These are phyloP conservation scores for Leucocoprinus birnbaumii DNA, from an alignment of 768 basidiomycete genomes.

Conservation along the genomic window DNA sequence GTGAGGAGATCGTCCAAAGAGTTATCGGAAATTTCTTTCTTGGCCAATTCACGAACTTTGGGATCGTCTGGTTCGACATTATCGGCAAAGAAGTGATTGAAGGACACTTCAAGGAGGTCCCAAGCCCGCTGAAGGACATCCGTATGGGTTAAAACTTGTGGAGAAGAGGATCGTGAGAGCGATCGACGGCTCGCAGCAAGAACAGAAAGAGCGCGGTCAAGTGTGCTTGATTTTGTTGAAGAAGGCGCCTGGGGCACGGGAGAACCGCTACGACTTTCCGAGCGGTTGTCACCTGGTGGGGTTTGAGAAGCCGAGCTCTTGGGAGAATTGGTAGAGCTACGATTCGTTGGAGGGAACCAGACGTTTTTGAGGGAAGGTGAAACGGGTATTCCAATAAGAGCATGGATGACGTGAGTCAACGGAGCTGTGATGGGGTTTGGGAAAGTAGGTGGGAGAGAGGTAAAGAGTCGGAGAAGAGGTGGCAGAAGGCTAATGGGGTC, in stretches of 20 bases:
- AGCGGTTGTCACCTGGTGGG: constrained; percentile 27
- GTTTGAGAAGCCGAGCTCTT: constrained; percentile 32
- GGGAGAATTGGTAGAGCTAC: constrained; percentile 32
- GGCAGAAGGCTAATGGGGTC: constrained; percentile 53
- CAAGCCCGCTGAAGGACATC: constrained; percentile 65
- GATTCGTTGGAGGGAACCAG: constrained; percentile 56
- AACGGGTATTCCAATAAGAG: constrained; percentile 77
- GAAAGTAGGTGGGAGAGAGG: constrained; percentile 57
- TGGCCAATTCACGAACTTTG: constrained; percentile 50
- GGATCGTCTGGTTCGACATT: constrained; percentile 60
- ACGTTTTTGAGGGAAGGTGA: constrained; percentile 46
- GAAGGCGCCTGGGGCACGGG: constrained; percentile 29
- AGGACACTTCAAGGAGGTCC: constrained; percentile 61
- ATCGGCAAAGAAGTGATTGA: constrained; percentile 65
- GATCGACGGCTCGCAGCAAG: constrained; percentile 51
- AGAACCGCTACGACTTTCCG: constrained; percentile 38
- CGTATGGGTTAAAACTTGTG: constrained; percentile 25
- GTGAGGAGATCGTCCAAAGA: constrained; percentile 75
- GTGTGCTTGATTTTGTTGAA: constrained; percentile 38
- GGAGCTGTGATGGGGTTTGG: constrained; percentile 68
- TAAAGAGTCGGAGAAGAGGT: constrained; percentile 69
- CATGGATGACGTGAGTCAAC: constrained; percentile 78
- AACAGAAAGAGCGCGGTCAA: constrained; percentile 59
- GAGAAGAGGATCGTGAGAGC: constrained; percentile 46
- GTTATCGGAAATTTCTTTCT: constrained; percentile 46